Conservation (phyloP, 257 asterid genomes). For the Solanum stenotomum region DNA sequence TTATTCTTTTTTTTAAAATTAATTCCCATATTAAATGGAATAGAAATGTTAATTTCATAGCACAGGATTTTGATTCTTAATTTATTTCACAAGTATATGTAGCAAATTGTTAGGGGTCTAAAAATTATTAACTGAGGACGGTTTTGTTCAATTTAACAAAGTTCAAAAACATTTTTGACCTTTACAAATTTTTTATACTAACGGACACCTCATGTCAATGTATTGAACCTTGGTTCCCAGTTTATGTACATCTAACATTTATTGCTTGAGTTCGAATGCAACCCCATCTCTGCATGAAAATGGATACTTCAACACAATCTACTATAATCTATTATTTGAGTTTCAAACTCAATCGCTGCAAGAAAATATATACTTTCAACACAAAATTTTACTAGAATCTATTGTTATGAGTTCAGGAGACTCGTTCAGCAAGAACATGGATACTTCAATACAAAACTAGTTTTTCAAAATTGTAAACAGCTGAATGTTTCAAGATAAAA, state of each 20-base stretch:
- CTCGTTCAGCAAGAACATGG: neutral
- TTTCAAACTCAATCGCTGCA: neutral
- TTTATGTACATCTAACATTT: neutral
- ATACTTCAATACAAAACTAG: neutral
- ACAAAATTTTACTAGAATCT: neutral
- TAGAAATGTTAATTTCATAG: neutral
- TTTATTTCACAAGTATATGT: neutral
- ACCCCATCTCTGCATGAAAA: neutral
- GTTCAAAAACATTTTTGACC: too few relatives aligned
- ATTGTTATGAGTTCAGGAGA: neutral
- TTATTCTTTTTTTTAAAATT: neutral
- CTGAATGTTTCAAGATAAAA: neutral
- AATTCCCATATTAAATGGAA: too few relatives aligned
- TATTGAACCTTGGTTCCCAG: neutral
- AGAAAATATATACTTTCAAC: neutral
- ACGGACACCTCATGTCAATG: neutral
- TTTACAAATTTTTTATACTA: rapidly evolving
- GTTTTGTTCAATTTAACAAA: neutral
- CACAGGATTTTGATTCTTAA: neutral
- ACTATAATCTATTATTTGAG: neutral
- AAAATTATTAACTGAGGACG: neutral
- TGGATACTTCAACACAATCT: neutral
- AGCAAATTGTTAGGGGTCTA: neutral
- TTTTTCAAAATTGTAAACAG: neutral
- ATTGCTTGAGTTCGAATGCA: neutral